A percentile compares a stretch with the other conserved stretches of the same genome.
Conservation (phyloP, 148 eudicot species). For the Rhododendron ovatum region DNA sequence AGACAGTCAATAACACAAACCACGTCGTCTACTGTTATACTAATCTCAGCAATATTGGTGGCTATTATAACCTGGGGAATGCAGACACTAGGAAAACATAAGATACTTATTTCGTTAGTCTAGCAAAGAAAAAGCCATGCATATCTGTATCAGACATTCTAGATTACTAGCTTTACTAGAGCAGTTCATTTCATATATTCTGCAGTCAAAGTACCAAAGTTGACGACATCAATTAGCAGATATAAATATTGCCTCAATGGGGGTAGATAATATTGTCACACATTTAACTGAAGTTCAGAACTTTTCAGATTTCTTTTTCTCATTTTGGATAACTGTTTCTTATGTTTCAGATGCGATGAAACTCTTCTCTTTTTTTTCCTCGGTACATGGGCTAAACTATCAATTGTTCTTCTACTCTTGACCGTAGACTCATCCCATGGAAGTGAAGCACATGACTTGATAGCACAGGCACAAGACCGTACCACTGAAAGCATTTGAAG, state of each 20-base stretch:
- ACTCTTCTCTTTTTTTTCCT: neutral
- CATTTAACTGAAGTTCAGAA: neutral
- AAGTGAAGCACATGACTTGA: neutral
- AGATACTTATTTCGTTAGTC: neutral
- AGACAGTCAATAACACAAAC: conserved; percentile 80
- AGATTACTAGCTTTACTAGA: neutral
- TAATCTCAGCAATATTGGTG: conserved; percentile 98
- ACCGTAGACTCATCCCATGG: neutral
- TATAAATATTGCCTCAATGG: neutral
- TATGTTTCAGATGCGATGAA: neutral
- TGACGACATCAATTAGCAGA: neutral
- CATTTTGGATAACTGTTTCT: neutral
- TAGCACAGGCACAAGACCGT: neutral
- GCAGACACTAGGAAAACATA: conserved; percentile 4
- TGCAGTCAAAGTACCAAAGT: neutral
- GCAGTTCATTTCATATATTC: neutral
- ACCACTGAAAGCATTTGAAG: neutral
- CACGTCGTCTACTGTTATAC: conserved; percentile 94
- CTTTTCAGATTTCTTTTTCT: neutral
- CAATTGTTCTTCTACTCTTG: neutral
- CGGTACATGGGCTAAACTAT: neutral
- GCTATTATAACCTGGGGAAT: conserved; percentile 74
- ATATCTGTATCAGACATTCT: neutral
- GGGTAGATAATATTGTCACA: neutral
- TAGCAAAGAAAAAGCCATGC: neutral